Base-by-base conservation (phyloP, 2,329 filamentous ascomycete genomes). In the Drechslera avenae region DNA sequence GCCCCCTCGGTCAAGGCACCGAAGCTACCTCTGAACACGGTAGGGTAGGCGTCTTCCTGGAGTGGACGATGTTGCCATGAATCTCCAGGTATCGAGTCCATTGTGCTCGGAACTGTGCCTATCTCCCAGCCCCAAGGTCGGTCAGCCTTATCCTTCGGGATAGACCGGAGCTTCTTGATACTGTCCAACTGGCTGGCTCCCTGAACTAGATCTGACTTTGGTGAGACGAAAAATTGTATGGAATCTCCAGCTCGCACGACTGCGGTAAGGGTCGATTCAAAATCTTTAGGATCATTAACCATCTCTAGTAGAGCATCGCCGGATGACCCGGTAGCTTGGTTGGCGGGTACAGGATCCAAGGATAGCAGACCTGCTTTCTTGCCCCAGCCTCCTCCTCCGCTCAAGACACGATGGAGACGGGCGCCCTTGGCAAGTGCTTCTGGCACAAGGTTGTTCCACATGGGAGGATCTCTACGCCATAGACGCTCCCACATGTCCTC, bases 371-470 rank as follows among this genome's bases (percentile, higher is more conserved):
- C 90, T 62, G 88, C 85, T 69, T 93, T 94, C 48, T 83, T 78
- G 13, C 90, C 90, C 90, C 90, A 95, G 16, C 90, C 90, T 34
- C 90, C 90, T 37, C 90, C 90, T 4, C 90, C 90, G 63, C 89
- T 91, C 56, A 92, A 83, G 81, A 78, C 73, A 45, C 74, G 75
- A 59, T 77, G 74, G n/a, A 82, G 64, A 37, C 74, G 72, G 16
- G 70, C 75, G 19, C 75, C 74, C 31, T 47, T 33, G 3, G 40
- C 33, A 3, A 72, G n/a, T 6, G 67, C 62, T 9, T 39, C 31
- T 14, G 57, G 40, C 6, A 71, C 57, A 5, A 63, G 35, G 3
- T 47, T 52, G 34, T 60, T 66, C 60, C 62, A 68, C 3, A 30
- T 13, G 16, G 64, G 52, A 12, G 61, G 62, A 17, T 64, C 40